These are phyloP conservation scores for Knoxia roxburghii DNA, from an alignment of 257 asterid genomes.

Conservation along the genomic window DNA sequence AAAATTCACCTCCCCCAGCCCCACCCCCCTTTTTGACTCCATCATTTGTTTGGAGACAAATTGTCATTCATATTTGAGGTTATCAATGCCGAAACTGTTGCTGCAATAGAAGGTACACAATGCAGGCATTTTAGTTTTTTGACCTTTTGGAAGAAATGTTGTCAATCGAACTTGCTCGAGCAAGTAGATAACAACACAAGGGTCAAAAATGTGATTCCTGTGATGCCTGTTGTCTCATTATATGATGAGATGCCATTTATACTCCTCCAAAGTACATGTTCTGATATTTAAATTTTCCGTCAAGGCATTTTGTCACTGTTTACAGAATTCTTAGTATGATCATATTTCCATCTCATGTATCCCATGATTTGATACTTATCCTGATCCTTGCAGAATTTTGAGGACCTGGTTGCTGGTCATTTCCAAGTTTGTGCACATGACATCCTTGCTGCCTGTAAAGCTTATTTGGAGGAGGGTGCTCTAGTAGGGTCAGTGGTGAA, in stretches of 20 bases:
- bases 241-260: background rate
- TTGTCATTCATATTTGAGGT: no score
- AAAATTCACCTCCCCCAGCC: background rate
- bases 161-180: background rate
- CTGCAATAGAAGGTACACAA: no score
- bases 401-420: constrained; percentile 43
- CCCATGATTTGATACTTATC: constrained; percentile 1
- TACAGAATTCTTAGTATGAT: background rate
- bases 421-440: constrained; percentile 34
- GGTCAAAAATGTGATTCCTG: no score
- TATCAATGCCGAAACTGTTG: no score
- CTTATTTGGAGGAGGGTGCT: constrained; percentile 46
- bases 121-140: no score
- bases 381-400: constrained; percentile 40
- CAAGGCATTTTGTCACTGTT: no score
- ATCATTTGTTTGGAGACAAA: no score
- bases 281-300: background rate
- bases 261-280: background rate
- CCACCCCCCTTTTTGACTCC: no score
- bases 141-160: no score
- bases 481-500: constrained; percentile 34
- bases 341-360: background rate
- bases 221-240: background rate
- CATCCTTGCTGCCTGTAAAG: constrained; percentile 43
- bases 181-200: background rate